These are phyloP conservation scores for Apiotrichum sp. DNA, from an alignment of 1,284 basidiomycete genomes.

Conservation along the genomic window DNA sequence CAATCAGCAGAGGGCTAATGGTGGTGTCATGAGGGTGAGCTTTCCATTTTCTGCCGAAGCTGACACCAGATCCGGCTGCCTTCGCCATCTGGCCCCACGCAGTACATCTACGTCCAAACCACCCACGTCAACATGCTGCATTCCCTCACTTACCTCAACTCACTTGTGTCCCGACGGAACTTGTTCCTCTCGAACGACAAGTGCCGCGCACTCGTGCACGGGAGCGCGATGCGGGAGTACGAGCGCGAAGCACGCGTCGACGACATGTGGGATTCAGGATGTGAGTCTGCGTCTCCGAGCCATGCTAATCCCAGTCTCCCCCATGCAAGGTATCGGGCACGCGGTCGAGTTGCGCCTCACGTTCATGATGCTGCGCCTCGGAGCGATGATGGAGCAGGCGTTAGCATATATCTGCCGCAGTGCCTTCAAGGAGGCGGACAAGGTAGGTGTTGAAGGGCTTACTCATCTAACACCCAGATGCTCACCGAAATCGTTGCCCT, in stretches of 20 bases:
- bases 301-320: conserved; percentile 20
- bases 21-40: conserved; percentile 28
- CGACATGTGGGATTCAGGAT: conserved; percentile 41
- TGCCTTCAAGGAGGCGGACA: conserved; percentile 19
- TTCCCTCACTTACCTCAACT: conserved; percentile 29
- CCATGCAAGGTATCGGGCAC: conserved; percentile 21
- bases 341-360: conserved; percentile 13
- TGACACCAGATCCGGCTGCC: conserved; percentile 8
- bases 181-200: conserved; percentile 6
- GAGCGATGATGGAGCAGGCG: conserved; percentile 36
- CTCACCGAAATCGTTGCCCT: conserved; percentile 16
- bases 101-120: conserved; percentile 24
- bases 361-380: conserved; percentile 25
- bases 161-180: conserved; percentile 28
- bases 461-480: conserved; percentile 13
- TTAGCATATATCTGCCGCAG: conserved; percentile 30
- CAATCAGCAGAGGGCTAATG: conserved; percentile 14
- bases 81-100: background rate
- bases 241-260: conserved; percentile 21
- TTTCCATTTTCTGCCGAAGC: background rate
- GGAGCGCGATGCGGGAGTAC: conserved; percentile 21
- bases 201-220: conserved; percentile 26
- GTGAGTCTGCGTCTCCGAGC: conserved; percentile 19
- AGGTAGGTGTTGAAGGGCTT: conserved; percentile 15
- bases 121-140: conserved; percentile 36